Evolutionary conservation across 306 rosid species (phyloP), one percentile per base, ranked within the genome.

Genomic region (Acmispon strigosus): DNA sequence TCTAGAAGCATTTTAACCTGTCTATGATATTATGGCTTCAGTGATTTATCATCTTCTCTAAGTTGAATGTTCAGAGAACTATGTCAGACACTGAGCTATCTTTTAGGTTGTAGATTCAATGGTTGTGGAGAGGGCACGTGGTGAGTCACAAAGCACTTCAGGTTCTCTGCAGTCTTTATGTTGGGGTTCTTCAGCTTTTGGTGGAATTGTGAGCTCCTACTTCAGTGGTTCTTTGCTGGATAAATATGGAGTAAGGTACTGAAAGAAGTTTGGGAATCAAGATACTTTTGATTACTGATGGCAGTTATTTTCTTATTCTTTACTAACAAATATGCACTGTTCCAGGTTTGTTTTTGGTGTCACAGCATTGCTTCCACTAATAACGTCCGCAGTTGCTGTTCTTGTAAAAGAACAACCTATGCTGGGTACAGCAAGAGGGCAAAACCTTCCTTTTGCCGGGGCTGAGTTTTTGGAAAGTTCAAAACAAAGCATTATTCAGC

Each of bases 71-170:
- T 54, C 17, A 56, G 58, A 76, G 76, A 76, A 79, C 56, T 34
- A 17, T 76, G 60, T 76, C 62, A 60, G 83, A 77, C 22, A 72
- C 86, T 86, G 61, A 78, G 56, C 78, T 39, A 55, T 77, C 69
- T 68, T 87, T 75, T 77, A 94, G 99, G 99, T 95, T 74, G 99
- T 95, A 78, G 99, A 95, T 86, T 95, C 99, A 76, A 91, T 95
- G 99, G 99, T 95, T 27, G 99, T 95, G 51, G 99, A 95, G 89
- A 90, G 99, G 82, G 96, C 99, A 63, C 99, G 99, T 72, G 99
- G 99, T 54, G 99, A 95, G 81, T 95, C 99, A 65, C 99, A 95
- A 82, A 91, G 96, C 80, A 86, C 85, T 75, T 89, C 97, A 7
- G 99, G 99, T 48, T 95, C 99, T 75, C 96, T 95, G 69, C 99